Conservation (phyloP, 2,329 filamentous ascomycete genomes). For the Mollisiaceae sp. region DNA sequence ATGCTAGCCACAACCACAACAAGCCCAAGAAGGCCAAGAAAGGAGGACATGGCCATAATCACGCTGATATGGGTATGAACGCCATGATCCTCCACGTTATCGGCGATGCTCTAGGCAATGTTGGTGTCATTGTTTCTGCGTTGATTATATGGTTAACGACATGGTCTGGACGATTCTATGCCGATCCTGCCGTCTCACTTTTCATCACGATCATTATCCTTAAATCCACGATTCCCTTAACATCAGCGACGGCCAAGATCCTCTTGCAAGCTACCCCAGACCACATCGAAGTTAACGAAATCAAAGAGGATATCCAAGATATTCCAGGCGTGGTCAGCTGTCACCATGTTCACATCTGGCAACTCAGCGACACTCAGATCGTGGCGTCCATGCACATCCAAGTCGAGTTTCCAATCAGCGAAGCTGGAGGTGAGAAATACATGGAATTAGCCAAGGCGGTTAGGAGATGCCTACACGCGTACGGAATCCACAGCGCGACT, state of each 20-base stretch:
- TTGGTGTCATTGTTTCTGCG: conserved; percentile 83
- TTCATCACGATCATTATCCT: conserved; percentile 86
- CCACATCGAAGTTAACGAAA: conserved; percentile 85
- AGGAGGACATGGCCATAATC: conserved; percentile 74
- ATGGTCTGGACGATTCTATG: conserved; percentile 82
- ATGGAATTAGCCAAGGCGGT: conserved; percentile 88
- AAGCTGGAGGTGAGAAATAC: conserved; percentile 78
- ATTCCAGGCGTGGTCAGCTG: conserved; percentile 87
- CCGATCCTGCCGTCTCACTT: conserved; percentile 89
- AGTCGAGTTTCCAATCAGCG: conserved; percentile 87
- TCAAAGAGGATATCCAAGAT: conserved; percentile 86
- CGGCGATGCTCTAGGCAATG: conserved; percentile 84
- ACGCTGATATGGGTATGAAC: conserved; percentile 94
- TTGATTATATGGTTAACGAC: conserved; percentile 90
- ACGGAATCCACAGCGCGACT: conserved; percentile 95
- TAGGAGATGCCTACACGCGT: conserved; percentile 87
- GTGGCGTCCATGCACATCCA: conserved; percentile 94
- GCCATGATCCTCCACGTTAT: conserved; percentile 78
- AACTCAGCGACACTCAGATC: conserved; percentile 92
- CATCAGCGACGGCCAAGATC: conserved; percentile 81
- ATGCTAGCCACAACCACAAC: conserved; percentile 80
- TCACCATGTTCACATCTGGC: conserved; percentile 98
- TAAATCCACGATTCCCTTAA: conserved; percentile 77
- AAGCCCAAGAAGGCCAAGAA: conserved; percentile 69
- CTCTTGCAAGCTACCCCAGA: conserved; percentile 92